A percentile compares a stretch with the other conserved stretches of the same genome.
Evolutionary conservation across 2,329 filamentous ascomycete species (phyloP).

Genomic region (Aureobasidium sp.): DNA sequence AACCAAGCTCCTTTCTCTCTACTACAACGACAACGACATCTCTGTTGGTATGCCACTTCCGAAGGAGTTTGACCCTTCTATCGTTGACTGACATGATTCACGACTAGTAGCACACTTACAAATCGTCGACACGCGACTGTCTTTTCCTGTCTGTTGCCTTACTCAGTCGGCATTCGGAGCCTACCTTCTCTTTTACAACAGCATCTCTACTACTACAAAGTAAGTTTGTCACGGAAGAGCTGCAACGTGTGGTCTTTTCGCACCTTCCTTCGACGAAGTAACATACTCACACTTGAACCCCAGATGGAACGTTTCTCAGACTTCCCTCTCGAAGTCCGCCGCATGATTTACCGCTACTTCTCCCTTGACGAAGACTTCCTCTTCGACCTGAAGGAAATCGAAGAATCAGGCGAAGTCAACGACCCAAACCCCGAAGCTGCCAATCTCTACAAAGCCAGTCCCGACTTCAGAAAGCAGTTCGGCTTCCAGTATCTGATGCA

Average conservation of each 20-base stretch:
- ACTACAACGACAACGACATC: background rate
- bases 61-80: background rate
- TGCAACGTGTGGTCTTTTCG: background rate
- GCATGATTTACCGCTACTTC: too few species aligned
- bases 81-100: background rate
- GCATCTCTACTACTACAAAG: background rate
- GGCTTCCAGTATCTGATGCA: background rate
- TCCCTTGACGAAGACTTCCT: too few species aligned
- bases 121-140: background rate
- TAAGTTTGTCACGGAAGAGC: background rate
- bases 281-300: background rate
- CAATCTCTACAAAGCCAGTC: background rate
- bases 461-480: background rate
- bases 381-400: background rate
- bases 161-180: background rate
- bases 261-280: background rate
- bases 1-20: background rate
- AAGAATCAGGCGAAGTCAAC: background rate
- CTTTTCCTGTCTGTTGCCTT: background rate
- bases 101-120: background rate
- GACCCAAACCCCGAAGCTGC: background rate
- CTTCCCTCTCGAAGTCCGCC: background rate
- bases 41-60: background rate
- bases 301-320: background rate
- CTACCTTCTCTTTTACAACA: background rate